Base-by-base conservation (phyloP, 2,329 filamentous ascomycete species). In the Clonostachys rosea region DNA sequence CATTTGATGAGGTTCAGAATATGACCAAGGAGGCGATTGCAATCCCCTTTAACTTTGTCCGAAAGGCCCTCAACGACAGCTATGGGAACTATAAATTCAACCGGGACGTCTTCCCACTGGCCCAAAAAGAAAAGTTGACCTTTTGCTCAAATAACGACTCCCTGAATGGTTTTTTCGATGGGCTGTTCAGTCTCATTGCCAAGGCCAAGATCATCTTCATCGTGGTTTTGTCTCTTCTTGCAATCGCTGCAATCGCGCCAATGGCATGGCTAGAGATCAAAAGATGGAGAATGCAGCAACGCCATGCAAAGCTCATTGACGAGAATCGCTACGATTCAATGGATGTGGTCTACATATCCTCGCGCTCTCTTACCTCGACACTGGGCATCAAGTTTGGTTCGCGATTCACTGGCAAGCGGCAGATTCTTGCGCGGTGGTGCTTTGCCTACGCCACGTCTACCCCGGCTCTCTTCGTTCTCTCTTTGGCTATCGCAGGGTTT, bases 61-160 rank as follows among this genome's bases (percentile, higher is more conserved):
- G 87, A 57, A 70, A 75, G 51, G 71, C 87, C 42, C 78, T 99
- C 58, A 86, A 90, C 54, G 69, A 83, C 13, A 83, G 78, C 34
- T 79, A 94, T 58, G 79, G 82, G 44, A 78, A 73, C 51, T 97
- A 91, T 73, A 77, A 74, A 34, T 95, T 97, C 62, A 83, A 96
- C 61, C 77, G 83, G 14, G 79, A 81, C 12, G 67, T 86, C 10
- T 92, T 99, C 56, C 90, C 91, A 0, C 78, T 96, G 4, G 91
- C 94, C 2, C 71, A 85, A 56, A 96, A 95, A 70, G 79, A 95
- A 65, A 72, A 83, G 36, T 74, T 99, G 46, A 85, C 79, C 1
- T 97, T 99, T 70, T 99, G 94, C 72, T 89, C 89, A 40, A 83
- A 90, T 61, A 90, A 94, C 67, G 79, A 89, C 54, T 83, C 80